phyloP scores from a whole-genome alignment of 1,139 yeast genomes.

The Geotrichum citri-aurantii region DNA sequence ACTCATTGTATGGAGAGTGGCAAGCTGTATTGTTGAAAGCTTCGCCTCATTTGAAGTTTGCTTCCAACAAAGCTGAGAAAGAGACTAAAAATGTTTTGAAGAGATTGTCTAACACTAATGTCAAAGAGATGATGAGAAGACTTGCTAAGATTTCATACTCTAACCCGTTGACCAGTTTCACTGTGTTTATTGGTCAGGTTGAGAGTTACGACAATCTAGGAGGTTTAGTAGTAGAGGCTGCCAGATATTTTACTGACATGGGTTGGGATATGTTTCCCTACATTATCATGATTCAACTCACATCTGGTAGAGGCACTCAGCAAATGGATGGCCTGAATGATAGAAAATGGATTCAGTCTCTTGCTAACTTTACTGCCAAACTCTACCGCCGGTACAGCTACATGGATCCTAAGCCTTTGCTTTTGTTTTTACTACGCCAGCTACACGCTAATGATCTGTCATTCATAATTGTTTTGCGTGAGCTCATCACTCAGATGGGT shows the following conservation, averaged over 20 bases:
- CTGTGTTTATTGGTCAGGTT: constrained; percentile 44
- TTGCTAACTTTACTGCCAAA: constrained; percentile 37
- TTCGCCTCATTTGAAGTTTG: constrained; percentile 53
- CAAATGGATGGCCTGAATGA: constrained; percentile 81
- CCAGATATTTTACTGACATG: constrained; percentile 67
- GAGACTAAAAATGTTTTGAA: constrained; percentile 76
- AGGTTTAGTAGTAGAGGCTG: constrained; percentile 71
- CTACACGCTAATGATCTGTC: constrained; percentile 57
- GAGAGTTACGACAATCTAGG: constrained; percentile 91
- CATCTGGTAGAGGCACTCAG: constrained; percentile 59
- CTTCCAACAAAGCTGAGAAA: constrained; percentile 68
- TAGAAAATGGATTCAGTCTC: constrained; percentile 71
- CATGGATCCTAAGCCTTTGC: constrained; percentile 39
- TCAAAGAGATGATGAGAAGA: constrained; percentile 67
- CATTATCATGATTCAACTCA: constrained; percentile 65
- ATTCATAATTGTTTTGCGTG: constrained; percentile 64
- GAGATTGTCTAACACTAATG: constrained; percentile 81
- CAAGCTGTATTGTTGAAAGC: constrained; percentile 50
- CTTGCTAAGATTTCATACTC: constrained; percentile 71
- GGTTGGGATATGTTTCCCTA: constrained; percentile 85
- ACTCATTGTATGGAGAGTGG: constrained; percentile 79
- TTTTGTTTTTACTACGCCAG: constrained; percentile 58
- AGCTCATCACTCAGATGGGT: constrained; percentile 68
- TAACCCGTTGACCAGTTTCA: constrained; percentile 73
- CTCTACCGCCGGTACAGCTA: constrained; percentile 33